Percentiles rank a stretch among this genome's conserved stretches.
phyloP scores from a whole-genome alignment of 2,329 filamentous ascomycete species.

The Emmonsiellopsis sp. region DNA sequence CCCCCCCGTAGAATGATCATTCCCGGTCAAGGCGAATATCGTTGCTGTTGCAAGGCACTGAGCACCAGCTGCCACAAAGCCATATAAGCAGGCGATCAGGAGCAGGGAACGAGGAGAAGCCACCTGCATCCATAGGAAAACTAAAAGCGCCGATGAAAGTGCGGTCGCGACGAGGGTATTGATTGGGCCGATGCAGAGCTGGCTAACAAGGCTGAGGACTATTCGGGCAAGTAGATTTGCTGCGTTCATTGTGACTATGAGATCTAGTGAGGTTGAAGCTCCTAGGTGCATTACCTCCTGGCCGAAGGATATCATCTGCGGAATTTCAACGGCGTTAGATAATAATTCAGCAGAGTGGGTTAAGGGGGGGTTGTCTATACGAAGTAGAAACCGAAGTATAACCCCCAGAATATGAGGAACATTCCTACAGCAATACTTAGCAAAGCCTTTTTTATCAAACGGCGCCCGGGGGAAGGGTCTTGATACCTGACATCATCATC shows the following conservation, averaged over 20 bases:
- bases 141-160: slow-evolving; percentile 41
- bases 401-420: slow-evolving; percentile 24
- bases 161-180: slow-evolving; percentile 26
- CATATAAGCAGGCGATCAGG: slow-evolving; percentile 24
- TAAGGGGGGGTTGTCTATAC: slow-evolving; percentile 1
- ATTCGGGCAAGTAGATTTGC: slow-evolving; percentile 24
- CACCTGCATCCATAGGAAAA: slow-evolving; percentile 42
- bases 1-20: slow-evolving; percentile 1
- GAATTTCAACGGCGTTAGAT: neutral
- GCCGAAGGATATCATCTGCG: slow-evolving; percentile 20
- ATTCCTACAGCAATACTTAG: slow-evolving; percentile 3
- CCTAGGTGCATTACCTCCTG: slow-evolving; percentile 18
- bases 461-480: neutral
- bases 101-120: slow-evolving; percentile 14
- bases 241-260: slow-evolving; percentile 23
- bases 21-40: slow-evolving; percentile 6
- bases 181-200: slow-evolving; percentile 23
- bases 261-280: slow-evolving; percentile 15
- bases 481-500: slow-evolving; percentile 17
- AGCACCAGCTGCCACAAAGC: slow-evolving; percentile 22
- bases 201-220: slow-evolving; percentile 21
- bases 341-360: neutral
- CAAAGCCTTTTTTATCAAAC: no score
- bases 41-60: slow-evolving; percentile 20
- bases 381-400: slow-evolving; percentile 26